Base-by-base conservation (phyloP, 2,329 filamentous ascomycete species). In the Arachnopeziza araneosa region DNA sequence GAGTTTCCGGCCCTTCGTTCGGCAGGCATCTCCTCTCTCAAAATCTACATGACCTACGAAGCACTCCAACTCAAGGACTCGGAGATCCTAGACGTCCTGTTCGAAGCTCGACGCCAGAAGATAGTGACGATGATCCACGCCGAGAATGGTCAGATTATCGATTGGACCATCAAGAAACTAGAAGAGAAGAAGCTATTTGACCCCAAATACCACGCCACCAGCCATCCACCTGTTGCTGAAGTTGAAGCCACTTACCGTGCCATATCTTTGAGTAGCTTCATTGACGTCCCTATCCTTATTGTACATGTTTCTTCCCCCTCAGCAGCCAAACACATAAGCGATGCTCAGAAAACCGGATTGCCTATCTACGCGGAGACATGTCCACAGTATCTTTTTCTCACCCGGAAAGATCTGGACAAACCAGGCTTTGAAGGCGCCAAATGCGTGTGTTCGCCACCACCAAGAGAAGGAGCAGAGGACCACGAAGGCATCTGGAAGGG, bases 81-180 rank as follows among this genome's bases (percentile, higher is more conserved):
- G 3, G 68, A 78, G 58, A 72, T 79, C 51, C 68, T 80, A 17
- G 72, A 76, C 58, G 74, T 79, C 10, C 64, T 80, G 9, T 73
- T 77, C 58, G 72, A 76, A 66, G 75, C 70, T 60, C 74, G 64
- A 57, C 75, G 70, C 70, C 75, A 77, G 57, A 69, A 74, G 23
- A 80, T 83, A 54, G 75, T 80, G 12, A 84, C 81, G 22, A 83
- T 83, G 77, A 77, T 83, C 50, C 80, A 83, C 63, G 79, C 80
- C 1, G 80, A 83, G 65, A 83, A 83, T 62, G 78, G 78, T 24
- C 78, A 81, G 57, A 76, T 82, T 21, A 78, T 83, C 44, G 75
- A 80, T 55, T 82, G 79, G 80, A 78, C 83, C 61, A 83, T 80
- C 1, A 75, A 76, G 48, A 78, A 80, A 56, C 76, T 83, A 17